Conservation (phyloP, 345 rosid genomes). For the Combretum micranthum region DNA sequence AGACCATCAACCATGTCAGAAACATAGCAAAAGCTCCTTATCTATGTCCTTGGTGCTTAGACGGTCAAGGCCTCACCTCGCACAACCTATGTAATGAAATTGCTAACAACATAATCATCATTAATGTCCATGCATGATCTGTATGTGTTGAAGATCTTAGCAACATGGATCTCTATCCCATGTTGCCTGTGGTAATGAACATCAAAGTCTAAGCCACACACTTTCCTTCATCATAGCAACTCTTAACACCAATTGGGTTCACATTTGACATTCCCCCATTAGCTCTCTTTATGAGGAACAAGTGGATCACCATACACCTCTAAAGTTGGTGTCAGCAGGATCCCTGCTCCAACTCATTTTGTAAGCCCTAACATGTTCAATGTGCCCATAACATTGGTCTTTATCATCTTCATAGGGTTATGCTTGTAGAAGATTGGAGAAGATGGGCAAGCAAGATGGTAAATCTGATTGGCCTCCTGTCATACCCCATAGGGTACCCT, state of each 20-base stretch:
- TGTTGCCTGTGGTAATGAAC: too few species aligned
- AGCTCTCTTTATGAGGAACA: conserved; percentile 70
- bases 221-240: conserved; percentile 93
- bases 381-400: too few species aligned
- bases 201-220: too few species aligned
- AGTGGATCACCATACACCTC: conserved; percentile 95
- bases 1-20: conserved; percentile 96
- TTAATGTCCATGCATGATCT: too few species aligned
- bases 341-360: conserved; percentile 92
- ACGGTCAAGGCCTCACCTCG: conserved; percentile 82
- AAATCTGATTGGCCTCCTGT: conserved; percentile 75
- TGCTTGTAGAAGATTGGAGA: too few species aligned
- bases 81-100: conserved; percentile 85
- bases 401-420: too few species aligned
- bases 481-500: too few species aligned
- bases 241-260: conserved; percentile 92
- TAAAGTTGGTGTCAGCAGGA: conserved; percentile 85
- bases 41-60: conserved; percentile 86
- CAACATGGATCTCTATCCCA: too few species aligned
- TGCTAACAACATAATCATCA: conserved; percentile 96
- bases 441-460: conserved; percentile 95
- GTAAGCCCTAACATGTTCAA: conserved; percentile 96
- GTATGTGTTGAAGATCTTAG: too few species aligned
- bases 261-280: conserved; percentile 98
- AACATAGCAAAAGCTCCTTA: conserved; percentile 85